Conservation (phyloP, 371 early-diverging fungal genomes). For the Syncephalastrum sp. region DNA sequence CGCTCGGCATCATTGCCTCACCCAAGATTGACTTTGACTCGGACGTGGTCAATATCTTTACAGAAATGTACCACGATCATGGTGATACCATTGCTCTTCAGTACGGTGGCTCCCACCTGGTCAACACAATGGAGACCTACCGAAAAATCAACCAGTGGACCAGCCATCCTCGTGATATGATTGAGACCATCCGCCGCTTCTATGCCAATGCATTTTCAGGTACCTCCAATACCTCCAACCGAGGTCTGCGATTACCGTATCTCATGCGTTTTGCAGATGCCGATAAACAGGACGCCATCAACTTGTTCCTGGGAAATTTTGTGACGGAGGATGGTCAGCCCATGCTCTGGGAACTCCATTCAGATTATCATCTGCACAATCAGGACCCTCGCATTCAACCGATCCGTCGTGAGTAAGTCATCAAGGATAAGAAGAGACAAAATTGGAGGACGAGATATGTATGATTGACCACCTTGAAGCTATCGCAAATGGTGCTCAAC, state of each 20-base stretch:
- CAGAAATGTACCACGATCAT: slow-evolving; percentile 97
- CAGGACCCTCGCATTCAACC: slow-evolving; percentile 55
- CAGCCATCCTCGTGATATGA: slow-evolving; percentile 93
- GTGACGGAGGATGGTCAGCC: slow-evolving; percentile 56
- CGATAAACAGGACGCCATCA: slow-evolving; percentile 96
- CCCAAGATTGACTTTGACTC: slow-evolving; percentile 88
- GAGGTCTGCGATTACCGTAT: background rate
- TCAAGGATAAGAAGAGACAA: background rate
- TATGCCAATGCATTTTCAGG: slow-evolving; percentile 94
- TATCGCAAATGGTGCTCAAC: slow-evolving; percentile 67
- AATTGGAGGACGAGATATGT: too few relatives aligned
- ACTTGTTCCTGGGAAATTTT: slow-evolving; percentile 87
- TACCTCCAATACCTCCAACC: slow-evolving; percentile 25
- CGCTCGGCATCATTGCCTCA: slow-evolving; percentile 79
- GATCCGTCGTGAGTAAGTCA: slow-evolving; percentile 44
- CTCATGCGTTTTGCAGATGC: slow-evolving; percentile 59
- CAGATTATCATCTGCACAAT: slow-evolving; percentile 83
- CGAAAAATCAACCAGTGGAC: slow-evolving; percentile 93
- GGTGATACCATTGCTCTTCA: slow-evolving; percentile 99
- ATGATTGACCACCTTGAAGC: slow-evolving; percentile 22
- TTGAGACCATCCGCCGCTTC: slow-evolving; percentile 88
- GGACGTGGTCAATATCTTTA: slow-evolving; percentile 90
- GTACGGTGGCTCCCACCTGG: slow-evolving; percentile 98
- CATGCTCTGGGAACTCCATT: slow-evolving; percentile 81
- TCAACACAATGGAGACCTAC: slow-evolving; percentile 97